A percentile compares a stretch with the other conserved stretches of the same genome.
phyloP scores from a whole-genome alignment of 768 basidiomycete genomes.

The Hortiboletus flavorubellus region DNA sequence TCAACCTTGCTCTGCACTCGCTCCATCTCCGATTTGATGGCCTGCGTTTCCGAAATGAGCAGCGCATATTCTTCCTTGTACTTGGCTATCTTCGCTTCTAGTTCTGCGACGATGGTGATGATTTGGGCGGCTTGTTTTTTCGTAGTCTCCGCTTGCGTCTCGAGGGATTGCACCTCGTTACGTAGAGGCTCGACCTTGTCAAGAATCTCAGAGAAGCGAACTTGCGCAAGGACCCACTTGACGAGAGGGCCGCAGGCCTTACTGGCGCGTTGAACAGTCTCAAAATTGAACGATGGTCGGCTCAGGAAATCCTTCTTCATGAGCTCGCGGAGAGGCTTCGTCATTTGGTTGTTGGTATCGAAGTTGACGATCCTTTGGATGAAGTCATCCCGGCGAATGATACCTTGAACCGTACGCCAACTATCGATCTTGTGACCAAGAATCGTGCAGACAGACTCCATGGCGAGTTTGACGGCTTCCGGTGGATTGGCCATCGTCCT shows the following conservation, averaged over 20 bases:
- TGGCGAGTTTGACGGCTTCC: slow-evolving; percentile 94
- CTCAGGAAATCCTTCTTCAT: slow-evolving; percentile 95
- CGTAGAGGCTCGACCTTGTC: slow-evolving; percentile 96
- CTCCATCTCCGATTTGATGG: slow-evolving; percentile 98
- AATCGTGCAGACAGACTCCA: slow-evolving; percentile 97
- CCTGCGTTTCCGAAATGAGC: slow-evolving; percentile 94
- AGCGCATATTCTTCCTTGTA: slow-evolving; percentile 98
- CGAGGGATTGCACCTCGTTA: slow-evolving; percentile 91
- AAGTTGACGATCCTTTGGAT: slow-evolving; percentile 95
- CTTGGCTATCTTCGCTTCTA: slow-evolving; percentile 85
- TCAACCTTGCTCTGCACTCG: slow-evolving; percentile 96
- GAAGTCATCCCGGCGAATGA: slow-evolving; percentile 96
- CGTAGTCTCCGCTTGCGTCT: slow-evolving; percentile 90
- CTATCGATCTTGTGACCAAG: slow-evolving; percentile 96
- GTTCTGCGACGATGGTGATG: slow-evolving; percentile 86
- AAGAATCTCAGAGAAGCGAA: slow-evolving; percentile 93
- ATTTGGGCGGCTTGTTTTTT: slow-evolving; percentile 91
- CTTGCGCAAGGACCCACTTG: slow-evolving; percentile 98
- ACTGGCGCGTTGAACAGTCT: slow-evolving; percentile 91
- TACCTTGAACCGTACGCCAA: slow-evolving; percentile 93
- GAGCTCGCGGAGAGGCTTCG: slow-evolving; percentile 77
- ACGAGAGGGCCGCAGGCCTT: slow-evolving; percentile 97
- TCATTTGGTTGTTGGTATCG: slow-evolving; percentile 89
- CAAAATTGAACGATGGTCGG: slow-evolving; percentile 89
- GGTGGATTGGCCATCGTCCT: slow-evolving; percentile 98